Evolutionary conservation across 2,329 filamentous ascomycete species (phyloP).

Genomic region (Thelonectria blattea): DNA sequence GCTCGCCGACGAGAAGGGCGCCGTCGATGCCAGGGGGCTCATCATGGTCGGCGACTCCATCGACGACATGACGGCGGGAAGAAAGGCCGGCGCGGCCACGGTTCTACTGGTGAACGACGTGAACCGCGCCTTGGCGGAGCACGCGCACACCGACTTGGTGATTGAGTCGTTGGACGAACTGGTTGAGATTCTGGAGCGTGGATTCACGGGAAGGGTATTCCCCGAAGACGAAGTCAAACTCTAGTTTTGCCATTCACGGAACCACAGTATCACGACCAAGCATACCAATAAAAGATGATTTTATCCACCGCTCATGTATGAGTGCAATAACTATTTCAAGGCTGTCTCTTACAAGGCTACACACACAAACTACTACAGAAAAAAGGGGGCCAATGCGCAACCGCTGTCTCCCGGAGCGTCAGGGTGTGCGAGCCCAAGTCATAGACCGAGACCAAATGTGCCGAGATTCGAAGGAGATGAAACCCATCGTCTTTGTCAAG

Average conservation of each 20-base stretch:
- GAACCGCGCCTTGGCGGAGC: slow-evolving; percentile 72
- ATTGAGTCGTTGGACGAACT: slow-evolving; percentile 78
- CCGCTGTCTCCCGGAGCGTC: slow-evolving; percentile 23
- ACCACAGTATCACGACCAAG: too few relatives aligned
- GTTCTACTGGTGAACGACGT: slow-evolving; percentile 86
- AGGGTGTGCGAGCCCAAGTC: slow-evolving; percentile 19
- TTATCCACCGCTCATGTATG: slow-evolving; percentile 36
- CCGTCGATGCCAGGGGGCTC: slow-evolving; percentile 55
- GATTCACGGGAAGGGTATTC: slow-evolving; percentile 65
- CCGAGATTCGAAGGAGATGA: slow-evolving; percentile 24
- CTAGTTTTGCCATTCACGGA: too few relatives aligned
- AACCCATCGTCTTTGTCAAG: slow-evolving; percentile 30
- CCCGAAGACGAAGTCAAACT: neutral
- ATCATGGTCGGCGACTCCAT: slow-evolving; percentile 81
- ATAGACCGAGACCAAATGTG: slow-evolving; percentile 30
- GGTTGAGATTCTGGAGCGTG: slow-evolving; percentile 74
- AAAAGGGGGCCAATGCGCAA: slow-evolving; percentile 27
- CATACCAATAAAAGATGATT: slow-evolving; percentile 28
- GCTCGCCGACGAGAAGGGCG: slow-evolving; percentile 57
- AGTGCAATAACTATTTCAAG: slow-evolving; percentile 26
- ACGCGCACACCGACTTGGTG: slow-evolving; percentile 78
- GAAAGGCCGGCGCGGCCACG: slow-evolving; percentile 83
- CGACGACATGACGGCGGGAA: slow-evolving; percentile 91
- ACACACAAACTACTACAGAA: slow-evolving; percentile 25
- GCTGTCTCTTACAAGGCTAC: slow-evolving; percentile 29